A percentile compares a stretch with the other conserved stretches of the same genome.
Evolutionary conservation across 2,329 filamentous ascomycete species (phyloP).

Genomic region (Clonostachys rhizophaga): DNA sequence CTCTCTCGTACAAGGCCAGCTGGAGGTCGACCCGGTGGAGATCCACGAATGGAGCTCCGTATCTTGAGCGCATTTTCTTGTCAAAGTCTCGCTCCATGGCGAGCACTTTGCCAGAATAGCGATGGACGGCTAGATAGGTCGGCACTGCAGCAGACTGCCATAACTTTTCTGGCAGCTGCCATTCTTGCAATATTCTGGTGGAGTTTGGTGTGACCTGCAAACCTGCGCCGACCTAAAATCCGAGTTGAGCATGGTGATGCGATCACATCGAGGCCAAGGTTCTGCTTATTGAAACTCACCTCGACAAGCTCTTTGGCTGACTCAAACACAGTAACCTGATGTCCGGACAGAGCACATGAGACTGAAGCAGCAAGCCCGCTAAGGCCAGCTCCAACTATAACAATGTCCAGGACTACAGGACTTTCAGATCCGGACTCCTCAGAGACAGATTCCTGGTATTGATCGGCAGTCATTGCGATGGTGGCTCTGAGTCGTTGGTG

Average conservation of each 20-base stretch:
- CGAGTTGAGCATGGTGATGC: no score
- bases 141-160: conserved; percentile 27
- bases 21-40: conserved; percentile 61
- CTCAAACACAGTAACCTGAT: conserved; percentile 15
- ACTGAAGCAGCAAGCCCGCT: conserved; percentile 15
- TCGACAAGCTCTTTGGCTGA: conserved; percentile 12
- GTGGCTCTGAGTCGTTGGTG: no score
- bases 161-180: conserved; percentile 15
- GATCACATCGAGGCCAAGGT: no score
- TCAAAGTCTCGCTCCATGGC: conserved; percentile 47
- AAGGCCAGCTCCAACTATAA: conserved; percentile 15
- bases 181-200: conserved; percentile 18
- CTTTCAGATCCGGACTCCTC: no score
- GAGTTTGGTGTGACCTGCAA: conserved; percentile 25
- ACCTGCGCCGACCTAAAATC: conserved; percentile 13
- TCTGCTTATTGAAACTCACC: conserved; percentile 1
- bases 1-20: conserved; percentile 42
- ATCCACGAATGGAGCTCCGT: conserved; percentile 52
- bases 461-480: no score
- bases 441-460: no score
- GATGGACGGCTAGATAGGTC: conserved; percentile 40
- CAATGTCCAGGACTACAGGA: not conserved
- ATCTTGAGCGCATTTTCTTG: conserved; percentile 45
- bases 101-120: conserved; percentile 45
- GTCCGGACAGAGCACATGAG: conserved; percentile 11